A percentile compares a stretch with the other conserved stretches of the same genome.
phyloP scores from a whole-genome alignment of 2,329 filamentous ascomycete genomes.

The Fusarium veterinarium region DNA sequence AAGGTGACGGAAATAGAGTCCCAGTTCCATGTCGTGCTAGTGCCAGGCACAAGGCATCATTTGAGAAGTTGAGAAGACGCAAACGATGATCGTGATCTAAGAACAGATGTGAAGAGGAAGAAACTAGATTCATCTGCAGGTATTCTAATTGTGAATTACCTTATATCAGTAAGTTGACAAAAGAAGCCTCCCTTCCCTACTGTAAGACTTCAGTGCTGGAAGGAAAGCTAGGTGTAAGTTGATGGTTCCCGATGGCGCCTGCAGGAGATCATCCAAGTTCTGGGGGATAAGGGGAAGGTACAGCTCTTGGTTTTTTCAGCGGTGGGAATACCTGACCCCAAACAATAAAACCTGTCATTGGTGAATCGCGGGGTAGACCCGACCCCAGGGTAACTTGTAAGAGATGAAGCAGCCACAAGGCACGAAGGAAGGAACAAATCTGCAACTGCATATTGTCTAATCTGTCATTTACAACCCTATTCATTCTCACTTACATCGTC shows the following conservation, averaged over 20 bases:
- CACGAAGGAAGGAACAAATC: slow-evolving; percentile 12
- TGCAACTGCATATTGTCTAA: neutral
- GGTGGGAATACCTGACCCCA: neutral
- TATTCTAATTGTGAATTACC: neutral
- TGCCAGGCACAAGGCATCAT: slow-evolving; percentile 1
- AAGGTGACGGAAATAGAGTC: slow-evolving; percentile 42
- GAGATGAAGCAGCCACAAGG: slow-evolving; percentile 28
- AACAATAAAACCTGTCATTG: slow-evolving; percentile 2
- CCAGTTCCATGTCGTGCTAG: neutral
- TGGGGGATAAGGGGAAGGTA: neutral
- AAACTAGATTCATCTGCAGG: neutral
- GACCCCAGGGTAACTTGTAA: slow-evolving; percentile 7
- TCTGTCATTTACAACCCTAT: neutral
- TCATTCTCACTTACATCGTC: neutral
- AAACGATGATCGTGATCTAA: neutral
- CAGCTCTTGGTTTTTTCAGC: neutral
- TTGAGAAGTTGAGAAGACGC: neutral
- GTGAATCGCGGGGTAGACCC: slow-evolving; percentile 41
- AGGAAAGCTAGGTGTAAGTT: neutral
- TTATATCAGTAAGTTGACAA: neutral
- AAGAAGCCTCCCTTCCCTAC: neutral
- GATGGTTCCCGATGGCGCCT: neutral
- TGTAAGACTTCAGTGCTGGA: neutral
- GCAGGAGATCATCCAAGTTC: neutral
- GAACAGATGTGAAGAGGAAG: neutral